Conservation (phyloP, 768 basidiomycete species). For the Suillus paluster region DNA sequence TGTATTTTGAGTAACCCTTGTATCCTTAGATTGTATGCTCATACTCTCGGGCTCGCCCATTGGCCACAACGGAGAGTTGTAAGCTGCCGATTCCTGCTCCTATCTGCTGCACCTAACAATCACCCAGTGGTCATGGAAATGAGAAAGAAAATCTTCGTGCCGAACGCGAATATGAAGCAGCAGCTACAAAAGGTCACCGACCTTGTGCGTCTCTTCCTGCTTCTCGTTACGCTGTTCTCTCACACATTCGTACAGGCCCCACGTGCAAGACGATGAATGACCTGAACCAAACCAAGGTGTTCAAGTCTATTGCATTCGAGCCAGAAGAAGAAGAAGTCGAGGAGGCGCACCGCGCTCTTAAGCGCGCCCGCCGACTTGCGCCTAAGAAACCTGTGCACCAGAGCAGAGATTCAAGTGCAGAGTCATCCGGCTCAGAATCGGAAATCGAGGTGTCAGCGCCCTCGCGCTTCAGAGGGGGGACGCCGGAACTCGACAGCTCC, state of each 20-base stretch:
- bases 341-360: conserved; percentile 39
- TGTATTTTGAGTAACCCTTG: background rate
- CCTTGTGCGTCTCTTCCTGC: conserved; percentile 49
- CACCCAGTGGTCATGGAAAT: conserved; percentile 53
- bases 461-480: conserved; percentile 15
- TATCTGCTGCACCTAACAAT: background rate
- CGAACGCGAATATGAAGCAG: conserved; percentile 62
- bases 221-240: background rate
- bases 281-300: conserved; percentile 52
- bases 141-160: conserved; percentile 58
- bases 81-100: conserved; percentile 21
- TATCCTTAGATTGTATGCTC: conserved; percentile 53
- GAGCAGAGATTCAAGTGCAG: conserved; percentile 8
- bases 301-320: conserved; percentile 69
- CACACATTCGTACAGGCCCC: conserved; percentile 49
- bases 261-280: conserved; percentile 72
- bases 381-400: conserved; percentile 11
- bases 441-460: conserved; percentile 9
- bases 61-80: conserved; percentile 66
- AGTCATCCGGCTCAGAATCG: conserved; percentile 13
- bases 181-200: conserved; percentile 58
- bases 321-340: conserved; percentile 63
- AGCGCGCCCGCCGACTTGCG: conserved; percentile 25
- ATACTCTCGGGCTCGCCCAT: conserved; percentile 56
- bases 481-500: conserved; percentile 42